These are phyloP conservation scores for Macrolepiota dolichaula DNA, from an alignment of 768 basidiomycete genomes.

Conservation along the genomic window DNA sequence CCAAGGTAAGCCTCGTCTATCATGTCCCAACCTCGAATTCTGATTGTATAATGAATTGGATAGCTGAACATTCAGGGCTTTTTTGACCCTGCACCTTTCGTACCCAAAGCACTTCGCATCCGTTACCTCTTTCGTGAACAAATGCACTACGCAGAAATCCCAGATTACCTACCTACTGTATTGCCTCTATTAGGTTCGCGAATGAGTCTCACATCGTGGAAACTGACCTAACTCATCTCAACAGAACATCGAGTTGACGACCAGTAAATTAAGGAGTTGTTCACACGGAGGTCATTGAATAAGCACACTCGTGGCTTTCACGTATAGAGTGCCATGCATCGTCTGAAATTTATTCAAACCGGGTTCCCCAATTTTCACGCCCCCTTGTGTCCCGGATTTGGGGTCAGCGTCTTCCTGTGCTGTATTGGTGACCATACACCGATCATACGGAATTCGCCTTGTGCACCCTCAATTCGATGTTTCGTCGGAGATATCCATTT, in stretches of 20 bases:
- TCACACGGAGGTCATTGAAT: not conserved
- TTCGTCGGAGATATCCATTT: slow-evolving; percentile 4
- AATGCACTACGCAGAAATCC: slow-evolving; percentile 73
- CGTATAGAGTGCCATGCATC: not conserved
- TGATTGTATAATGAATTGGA: slow-evolving; percentile 11
- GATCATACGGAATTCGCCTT: not conserved
- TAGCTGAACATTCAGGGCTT: slow-evolving; percentile 83
- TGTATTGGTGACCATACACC: not conserved
- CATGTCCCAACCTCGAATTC: not conserved
- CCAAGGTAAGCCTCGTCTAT: slow-evolving; percentile 51
- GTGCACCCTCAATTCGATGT: not conserved
- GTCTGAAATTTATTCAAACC: not conserved
- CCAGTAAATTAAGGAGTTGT: not conserved
- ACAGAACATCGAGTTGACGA: slow-evolving; percentile 23
- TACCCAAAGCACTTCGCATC: slow-evolving; percentile 64
- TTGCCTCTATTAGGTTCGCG: slow-evolving; percentile 71
- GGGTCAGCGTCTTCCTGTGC: not conserved
- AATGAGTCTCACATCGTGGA: slow-evolving; percentile 12
- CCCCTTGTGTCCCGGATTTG: not conserved
- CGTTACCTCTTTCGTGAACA: slow-evolving; percentile 75
- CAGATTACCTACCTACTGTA: slow-evolving; percentile 65
- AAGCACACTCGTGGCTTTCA: not conserved
- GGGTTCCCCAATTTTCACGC: not conserved
- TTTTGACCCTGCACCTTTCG: slow-evolving; percentile 78
- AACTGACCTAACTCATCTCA: slow-evolving; percentile 1